Evolutionary conservation across 129 eudicot genomes (phyloP).

Genomic region (Helianthus tuberosus): DNA sequence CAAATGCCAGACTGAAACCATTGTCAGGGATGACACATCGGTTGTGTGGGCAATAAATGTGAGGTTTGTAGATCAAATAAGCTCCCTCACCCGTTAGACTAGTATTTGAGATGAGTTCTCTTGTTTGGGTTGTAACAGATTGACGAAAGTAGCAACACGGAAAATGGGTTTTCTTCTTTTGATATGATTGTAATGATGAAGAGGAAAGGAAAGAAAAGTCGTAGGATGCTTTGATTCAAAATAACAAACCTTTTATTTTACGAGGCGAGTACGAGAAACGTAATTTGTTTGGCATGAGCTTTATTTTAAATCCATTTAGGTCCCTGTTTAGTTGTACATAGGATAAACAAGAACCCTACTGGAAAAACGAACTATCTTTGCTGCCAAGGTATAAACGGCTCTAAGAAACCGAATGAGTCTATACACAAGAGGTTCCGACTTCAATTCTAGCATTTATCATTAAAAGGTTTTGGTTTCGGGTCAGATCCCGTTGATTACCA

Average conservation of each 20-base stretch:
- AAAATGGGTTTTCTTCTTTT: constrained; percentile 33
- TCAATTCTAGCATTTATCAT: too few species aligned
- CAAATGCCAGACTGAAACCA: too few species aligned
- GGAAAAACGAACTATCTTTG: constrained; percentile 30
- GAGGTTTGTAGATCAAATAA: too few species aligned
- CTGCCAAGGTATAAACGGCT: constrained; percentile 15
- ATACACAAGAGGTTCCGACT: too few species aligned
- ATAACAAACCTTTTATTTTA: constrained; percentile 21
- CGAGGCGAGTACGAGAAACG: background rate
- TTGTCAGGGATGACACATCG: too few species aligned
- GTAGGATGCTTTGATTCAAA: constrained; percentile 25
- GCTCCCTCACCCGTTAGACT: too few species aligned
- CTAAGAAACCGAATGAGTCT: background rate
- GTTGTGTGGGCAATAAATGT: too few species aligned
- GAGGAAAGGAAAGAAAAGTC: constrained; percentile 13
- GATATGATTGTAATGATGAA: constrained; percentile 21
- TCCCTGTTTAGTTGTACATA: background rate
- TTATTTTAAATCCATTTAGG: constrained; percentile 30
- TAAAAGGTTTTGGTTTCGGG: too few species aligned
- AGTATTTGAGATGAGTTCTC: too few species aligned
- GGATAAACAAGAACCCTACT: constrained; percentile 16
- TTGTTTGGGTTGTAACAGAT: background rate
- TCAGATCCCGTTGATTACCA: too few species aligned
- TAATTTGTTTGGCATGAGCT: constrained; percentile 22
- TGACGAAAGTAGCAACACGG: constrained; percentile 46